Percentiles rank a stretch among this genome's conserved stretches.
Evolutionary conservation across 164 flowering plant species (phyloP).

Genomic region (Vitis riparia): DNA sequence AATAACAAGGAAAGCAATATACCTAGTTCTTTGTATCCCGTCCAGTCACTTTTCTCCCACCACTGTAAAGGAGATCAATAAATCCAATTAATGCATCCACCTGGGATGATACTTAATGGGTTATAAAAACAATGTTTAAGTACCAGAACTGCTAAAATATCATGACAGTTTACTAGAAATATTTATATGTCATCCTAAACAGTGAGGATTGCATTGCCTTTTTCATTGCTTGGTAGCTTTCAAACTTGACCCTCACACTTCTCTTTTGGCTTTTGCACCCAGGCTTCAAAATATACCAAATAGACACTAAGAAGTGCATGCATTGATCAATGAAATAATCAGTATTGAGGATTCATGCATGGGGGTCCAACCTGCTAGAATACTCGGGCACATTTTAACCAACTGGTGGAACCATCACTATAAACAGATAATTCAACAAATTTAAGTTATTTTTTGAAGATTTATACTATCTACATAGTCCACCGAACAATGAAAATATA

Average conservation of each 20-base stretch:
- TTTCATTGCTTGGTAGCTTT: background rate
- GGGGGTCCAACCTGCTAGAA: background rate
- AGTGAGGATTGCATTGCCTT: background rate
- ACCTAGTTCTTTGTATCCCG: conserved; percentile 98
- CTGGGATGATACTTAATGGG: conserved; percentile 58
- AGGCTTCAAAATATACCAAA: background rate
- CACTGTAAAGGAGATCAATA: conserved; percentile 92
- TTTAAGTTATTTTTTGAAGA: background rate
- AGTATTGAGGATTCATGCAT: background rate
- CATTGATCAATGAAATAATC: background rate
- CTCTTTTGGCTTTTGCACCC: background rate
- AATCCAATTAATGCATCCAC: conserved; percentile 72
- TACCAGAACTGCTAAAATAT: background rate
- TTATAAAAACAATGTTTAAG: conserved; percentile 29
- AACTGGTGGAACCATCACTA: background rate
- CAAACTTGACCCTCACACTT: background rate
- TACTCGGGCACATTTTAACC: background rate
- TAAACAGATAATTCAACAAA: background rate
- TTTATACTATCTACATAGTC: background rate
- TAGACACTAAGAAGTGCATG: background rate
- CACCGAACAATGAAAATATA: too few relatives aligned
- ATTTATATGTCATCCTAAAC: conserved; percentile 1
- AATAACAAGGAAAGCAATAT: conserved; percentile 17
- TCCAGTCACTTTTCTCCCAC: conserved; percentile 99
- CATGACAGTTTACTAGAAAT: background rate